Evolutionary conservation across 2,329 filamentous ascomycete species (phyloP).

Genomic region (Xylariaceae sp.): DNA sequence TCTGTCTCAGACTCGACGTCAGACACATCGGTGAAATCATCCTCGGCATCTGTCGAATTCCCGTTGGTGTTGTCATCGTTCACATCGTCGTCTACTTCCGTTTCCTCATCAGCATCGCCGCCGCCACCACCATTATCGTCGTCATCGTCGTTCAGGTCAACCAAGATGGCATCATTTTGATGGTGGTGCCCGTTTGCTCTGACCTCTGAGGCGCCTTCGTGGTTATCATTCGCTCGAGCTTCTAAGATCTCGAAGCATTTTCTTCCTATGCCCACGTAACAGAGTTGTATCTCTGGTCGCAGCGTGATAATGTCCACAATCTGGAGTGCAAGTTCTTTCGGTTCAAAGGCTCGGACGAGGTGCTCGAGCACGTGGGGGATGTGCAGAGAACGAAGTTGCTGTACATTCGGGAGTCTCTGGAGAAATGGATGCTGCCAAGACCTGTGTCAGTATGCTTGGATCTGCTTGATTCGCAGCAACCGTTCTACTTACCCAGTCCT

Average conservation of each 20-base stretch:
- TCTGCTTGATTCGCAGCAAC: slow-evolving; percentile 7
- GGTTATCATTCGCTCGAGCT: slow-evolving; percentile 48
- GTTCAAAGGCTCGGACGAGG: slow-evolving; percentile 56
- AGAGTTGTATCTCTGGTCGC: slow-evolving; percentile 74
- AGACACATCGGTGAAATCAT: slow-evolving; percentile 47
- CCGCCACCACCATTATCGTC: slow-evolving; percentile 24
- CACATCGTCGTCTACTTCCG: slow-evolving; percentile 38
- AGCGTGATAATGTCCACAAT: slow-evolving; percentile 78
- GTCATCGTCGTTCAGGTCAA: slow-evolving; percentile 36
- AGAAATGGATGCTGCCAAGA: slow-evolving; percentile 71
- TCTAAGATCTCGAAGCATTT: slow-evolving; percentile 86
- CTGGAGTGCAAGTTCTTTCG: slow-evolving; percentile 73
- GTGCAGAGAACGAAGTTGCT: slow-evolving; percentile 71
- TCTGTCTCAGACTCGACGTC: slow-evolving; percentile 56
- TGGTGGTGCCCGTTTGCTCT: slow-evolving; percentile 20
- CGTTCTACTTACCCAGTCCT: slow-evolving; percentile 70
- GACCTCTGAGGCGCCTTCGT: slow-evolving; percentile 22
- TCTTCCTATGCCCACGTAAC: slow-evolving; percentile 73
- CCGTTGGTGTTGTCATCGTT: slow-evolving; percentile 50
- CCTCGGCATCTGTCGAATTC: slow-evolving; percentile 48
- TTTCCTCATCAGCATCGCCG: slow-evolving; percentile 27
- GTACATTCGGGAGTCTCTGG: slow-evolving; percentile 70
- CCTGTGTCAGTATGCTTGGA: slow-evolving; percentile 15
- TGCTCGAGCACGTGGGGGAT: slow-evolving; percentile 69
- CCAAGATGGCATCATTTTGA: slow-evolving; percentile 21